Base-by-base conservation (phyloP, 1,284 basidiomycete genomes). In the Microbotryum saponariae region DNA sequence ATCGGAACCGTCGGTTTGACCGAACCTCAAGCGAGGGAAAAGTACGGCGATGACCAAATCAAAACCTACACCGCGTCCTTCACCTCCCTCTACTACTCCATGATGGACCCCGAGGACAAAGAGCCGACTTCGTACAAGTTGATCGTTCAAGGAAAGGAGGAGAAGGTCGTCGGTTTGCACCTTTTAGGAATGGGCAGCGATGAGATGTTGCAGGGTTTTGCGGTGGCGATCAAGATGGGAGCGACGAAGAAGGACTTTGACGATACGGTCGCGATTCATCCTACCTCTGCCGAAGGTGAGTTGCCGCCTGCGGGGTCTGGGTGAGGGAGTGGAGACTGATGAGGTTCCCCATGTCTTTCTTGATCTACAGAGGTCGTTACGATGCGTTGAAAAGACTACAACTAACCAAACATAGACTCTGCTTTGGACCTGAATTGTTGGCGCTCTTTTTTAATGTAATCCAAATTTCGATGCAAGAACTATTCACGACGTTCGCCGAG, bases 111-210 rank as follows among this genome's bases (percentile, higher is more conserved):
- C 45, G 76, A 77, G 48, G 86, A 93, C 79, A 96, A 94, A 77
- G 88, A 92, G 71, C 94, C 96, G 2, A 87, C 91, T 0, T 82
- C 89, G 51, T 93, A 91, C 81, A 99, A 98, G 79, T 82, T 99
- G 51, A 80, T 99, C 70, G 84, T 83, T 63, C 83, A 82, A 2
- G 92, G 92, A 1, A 82, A 84, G 10, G 91, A 97, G 70, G 91
- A 98, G 75, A 88, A 87, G 72, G 88, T 99, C 46, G 89, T 98
- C 21, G 94, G 94, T 21, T 78, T 97, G 57, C 96, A 98, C 76
- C 86, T 97, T 69, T 85, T 97, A 64, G 94, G 93, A 6, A 73
- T 83, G 69, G 91, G 91, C 54, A 87, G 85, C 66, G 94, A 97
- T 74, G 93, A 97, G 77, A 83, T 88, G 70, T 78, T 93, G 77